A percentile compares a stretch with the other conserved stretches of the same genome.
Conservation (phyloP, 371 early-diverging fungal species). For the Mucor lusitanicus region DNA sequence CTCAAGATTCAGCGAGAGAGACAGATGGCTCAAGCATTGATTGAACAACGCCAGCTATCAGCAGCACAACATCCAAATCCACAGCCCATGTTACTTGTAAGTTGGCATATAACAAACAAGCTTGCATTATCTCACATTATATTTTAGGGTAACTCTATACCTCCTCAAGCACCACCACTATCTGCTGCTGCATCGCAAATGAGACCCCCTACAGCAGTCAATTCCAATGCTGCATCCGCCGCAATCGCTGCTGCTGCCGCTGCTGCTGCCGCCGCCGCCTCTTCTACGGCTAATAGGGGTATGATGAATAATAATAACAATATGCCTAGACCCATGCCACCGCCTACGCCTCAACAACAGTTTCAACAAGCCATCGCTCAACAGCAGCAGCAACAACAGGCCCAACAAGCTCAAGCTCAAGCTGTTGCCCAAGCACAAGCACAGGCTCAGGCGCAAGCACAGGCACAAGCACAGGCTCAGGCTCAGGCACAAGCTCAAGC, state of each 20-base stretch:
- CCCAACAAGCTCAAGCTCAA: not conserved
- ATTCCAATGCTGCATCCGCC: constrained; percentile 24
- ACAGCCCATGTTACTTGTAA: constrained; percentile 16
- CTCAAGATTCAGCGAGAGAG: constrained; percentile 76
- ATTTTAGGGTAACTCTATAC: constrained; percentile 22
- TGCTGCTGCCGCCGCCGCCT: constrained; percentile 25
- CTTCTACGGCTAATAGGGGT: constrained; percentile 16
- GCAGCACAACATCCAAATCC: constrained; percentile 27
- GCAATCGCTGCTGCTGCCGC: constrained; percentile 39
- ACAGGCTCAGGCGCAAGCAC: constrained; percentile 27
- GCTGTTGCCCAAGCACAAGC: not conserved
- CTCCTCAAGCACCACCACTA: constrained; percentile 24
- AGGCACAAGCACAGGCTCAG: constrained; percentile 33
- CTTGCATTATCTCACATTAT: not conserved
- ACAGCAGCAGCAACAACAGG: constrained; percentile 5
- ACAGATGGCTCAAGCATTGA: constrained; percentile 64
- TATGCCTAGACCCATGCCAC: constrained; percentile 10
- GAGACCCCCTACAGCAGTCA: constrained; percentile 20
- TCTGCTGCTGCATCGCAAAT: constrained; percentile 30
- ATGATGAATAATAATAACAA: not conserved
- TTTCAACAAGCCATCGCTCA: constrained; percentile 25
- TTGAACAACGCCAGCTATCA: constrained; percentile 70
- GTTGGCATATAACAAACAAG: not conserved
- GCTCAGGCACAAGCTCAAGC: constrained; percentile 17
- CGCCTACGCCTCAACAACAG: constrained; percentile 28